Conservation (phyloP, 305 asterid genomes). For the Solanum chacoense region DNA sequence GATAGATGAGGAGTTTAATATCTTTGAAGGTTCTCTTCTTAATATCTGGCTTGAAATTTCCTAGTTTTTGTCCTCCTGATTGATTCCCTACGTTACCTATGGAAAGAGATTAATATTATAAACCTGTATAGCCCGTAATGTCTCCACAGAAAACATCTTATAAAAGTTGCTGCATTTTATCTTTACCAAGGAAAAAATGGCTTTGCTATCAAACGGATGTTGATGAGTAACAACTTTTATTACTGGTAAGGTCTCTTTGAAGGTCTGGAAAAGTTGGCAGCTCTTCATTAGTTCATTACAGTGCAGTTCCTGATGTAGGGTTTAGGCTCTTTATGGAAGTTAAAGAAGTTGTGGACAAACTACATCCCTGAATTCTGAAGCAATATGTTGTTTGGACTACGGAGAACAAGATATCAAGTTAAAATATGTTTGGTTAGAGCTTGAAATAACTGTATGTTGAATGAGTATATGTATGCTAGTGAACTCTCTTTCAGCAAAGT, state of each 20-base stretch:
- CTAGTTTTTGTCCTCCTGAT: background rate
- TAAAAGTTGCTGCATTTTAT: background rate
- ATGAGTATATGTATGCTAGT: background rate
- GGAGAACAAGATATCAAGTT: background rate
- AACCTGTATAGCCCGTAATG: background rate
- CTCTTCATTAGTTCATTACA: background rate
- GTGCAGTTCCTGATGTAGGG: background rate
- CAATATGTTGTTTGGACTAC: background rate
- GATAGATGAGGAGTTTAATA: slow-evolving; percentile 86
- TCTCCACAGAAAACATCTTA: background rate
- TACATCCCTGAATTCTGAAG: background rate
- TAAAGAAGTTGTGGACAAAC: background rate
- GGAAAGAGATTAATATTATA: background rate
- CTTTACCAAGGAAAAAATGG: background rate
- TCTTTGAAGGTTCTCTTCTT: slow-evolving; percentile 51
- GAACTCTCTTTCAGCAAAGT: background rate
- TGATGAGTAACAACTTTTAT: background rate
- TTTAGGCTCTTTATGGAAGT: background rate
- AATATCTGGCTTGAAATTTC: background rate
- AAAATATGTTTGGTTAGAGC: background rate
- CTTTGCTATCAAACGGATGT: background rate
- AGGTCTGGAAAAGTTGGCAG: background rate
- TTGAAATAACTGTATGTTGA: background rate
- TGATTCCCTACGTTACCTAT: background rate
- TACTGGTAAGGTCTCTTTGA: background rate